A percentile compares a stretch with the other conserved stretches of the same genome.
Evolutionary conservation across 208 protist species (phyloP).

Genomic region (Wallacemonas sp.): DNA sequence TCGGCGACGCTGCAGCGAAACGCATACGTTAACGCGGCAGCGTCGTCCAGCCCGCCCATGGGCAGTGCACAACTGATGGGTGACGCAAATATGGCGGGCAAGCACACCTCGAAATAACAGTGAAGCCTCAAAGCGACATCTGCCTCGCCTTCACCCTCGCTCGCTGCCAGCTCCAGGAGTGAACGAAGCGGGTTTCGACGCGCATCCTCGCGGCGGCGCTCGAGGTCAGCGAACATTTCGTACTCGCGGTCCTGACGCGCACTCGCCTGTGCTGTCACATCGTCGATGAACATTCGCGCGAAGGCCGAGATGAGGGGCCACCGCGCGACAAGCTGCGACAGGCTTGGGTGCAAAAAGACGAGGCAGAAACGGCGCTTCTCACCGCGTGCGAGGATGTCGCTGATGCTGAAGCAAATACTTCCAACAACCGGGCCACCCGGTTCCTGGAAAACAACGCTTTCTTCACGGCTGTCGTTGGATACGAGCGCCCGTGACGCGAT

Average conservation of each 20-base stretch:
- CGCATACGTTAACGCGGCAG: background rate
- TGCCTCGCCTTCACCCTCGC: slow-evolving; percentile 22
- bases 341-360: slow-evolving; percentile 59
- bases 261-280: slow-evolving; percentile 35
- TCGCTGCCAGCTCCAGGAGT: slow-evolving; percentile 43
- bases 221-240: slow-evolving; percentile 49
- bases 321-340: slow-evolving; percentile 47
- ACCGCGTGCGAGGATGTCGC: slow-evolving; percentile 83
- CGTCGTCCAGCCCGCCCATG: background rate
- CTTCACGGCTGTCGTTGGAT: slow-evolving; percentile 63
- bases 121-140: slow-evolving; percentile 22
- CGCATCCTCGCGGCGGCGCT: slow-evolving; percentile 61
- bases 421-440: slow-evolving; percentile 52
- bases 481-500: slow-evolving; percentile 63
- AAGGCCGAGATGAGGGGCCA: slow-evolving; percentile 46
- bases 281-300: slow-evolving; percentile 40
- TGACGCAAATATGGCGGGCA: slow-evolving; percentile 31
- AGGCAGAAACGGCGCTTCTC: slow-evolving; percentile 78
- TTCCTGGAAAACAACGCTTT: slow-evolving; percentile 72
- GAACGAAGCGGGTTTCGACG: slow-evolving; percentile 53
- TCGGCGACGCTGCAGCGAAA: slow-evolving; percentile 22
- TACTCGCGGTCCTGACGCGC: slow-evolving; percentile 60
- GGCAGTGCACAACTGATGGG: background rate
- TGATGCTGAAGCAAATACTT: slow-evolving; percentile 69
- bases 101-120: slow-evolving; percentile 37